phyloP scores from a whole-genome alignment of 257 asterid genomes.

The Solanum chmielewskii region DNA sequence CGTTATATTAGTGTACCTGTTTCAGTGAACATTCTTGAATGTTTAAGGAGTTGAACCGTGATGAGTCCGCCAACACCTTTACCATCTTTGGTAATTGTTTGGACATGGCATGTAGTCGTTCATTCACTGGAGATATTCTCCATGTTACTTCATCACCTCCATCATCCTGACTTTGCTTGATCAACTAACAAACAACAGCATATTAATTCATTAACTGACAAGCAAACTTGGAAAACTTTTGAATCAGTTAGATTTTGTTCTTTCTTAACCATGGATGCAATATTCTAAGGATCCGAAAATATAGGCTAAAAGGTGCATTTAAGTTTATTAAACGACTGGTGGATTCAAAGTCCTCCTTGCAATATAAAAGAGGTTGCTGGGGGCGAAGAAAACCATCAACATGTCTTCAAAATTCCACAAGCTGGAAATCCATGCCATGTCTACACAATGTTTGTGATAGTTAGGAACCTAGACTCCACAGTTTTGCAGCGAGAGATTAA shows the following conservation, averaged over 20 bases:
- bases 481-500: neutral
- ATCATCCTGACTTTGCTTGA: conserved; percentile 94
- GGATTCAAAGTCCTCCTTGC: neutral
- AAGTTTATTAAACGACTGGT: neutral
- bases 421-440: neutral
- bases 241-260: neutral
- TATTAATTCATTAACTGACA: neutral
- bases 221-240: neutral
- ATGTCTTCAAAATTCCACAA: neutral
- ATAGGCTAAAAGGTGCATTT: neutral
- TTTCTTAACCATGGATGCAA: neutral
- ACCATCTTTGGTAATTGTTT: conserved; percentile 53
- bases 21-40: conserved; percentile 55
- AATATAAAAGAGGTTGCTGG: neutral
- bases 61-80: conserved; percentile 67
- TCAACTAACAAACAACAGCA: conserved; percentile 36
- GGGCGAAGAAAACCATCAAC: neutral
- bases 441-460: neutral
- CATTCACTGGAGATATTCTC: conserved; percentile 89
- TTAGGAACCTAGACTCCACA: neutral
- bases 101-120: conserved; percentile 68
- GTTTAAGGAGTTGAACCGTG: conserved; percentile 62
- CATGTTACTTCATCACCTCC: conserved; percentile 78
- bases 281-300: neutral
- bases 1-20: conserved; percentile 29